Evolutionary conservation across 192 early-diverging fungal genomes (phyloP).

Genomic region (Helicostylum pulchrum): DNA sequence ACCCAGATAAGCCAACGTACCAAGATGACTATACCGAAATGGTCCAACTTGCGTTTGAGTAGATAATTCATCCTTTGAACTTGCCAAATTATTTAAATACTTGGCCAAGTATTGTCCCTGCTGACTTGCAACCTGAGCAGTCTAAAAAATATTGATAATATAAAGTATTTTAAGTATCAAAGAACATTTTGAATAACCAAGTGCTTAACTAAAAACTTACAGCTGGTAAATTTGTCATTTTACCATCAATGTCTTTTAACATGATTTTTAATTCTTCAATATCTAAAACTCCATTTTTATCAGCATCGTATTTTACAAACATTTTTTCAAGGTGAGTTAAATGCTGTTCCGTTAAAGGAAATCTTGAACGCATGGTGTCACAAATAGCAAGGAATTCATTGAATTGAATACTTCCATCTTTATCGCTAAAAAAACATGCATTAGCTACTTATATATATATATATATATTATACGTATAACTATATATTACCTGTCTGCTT

Average conservation of each 20-base stretch:
- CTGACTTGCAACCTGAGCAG: slow-evolving; percentile 56
- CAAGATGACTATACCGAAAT: slow-evolving; percentile 64
- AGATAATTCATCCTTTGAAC: slow-evolving; percentile 4
- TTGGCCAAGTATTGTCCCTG: slow-evolving; percentile 51
- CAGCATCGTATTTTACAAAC: slow-evolving; percentile 47
- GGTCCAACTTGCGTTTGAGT: slow-evolving; percentile 39
- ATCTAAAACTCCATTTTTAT: slow-evolving; percentile 50
- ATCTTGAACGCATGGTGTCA: slow-evolving; percentile 38
- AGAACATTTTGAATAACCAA: too few species aligned
- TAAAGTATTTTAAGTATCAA: not conserved
- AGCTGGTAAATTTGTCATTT: slow-evolving; percentile 49
- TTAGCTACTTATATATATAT: not conserved
- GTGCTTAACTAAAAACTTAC: slow-evolving; percentile 39
- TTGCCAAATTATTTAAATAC: slow-evolving; percentile 39
- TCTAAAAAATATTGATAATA: slow-evolving; percentile 34
- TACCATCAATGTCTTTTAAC: slow-evolving; percentile 52
- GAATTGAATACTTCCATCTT: slow-evolving; percentile 42
- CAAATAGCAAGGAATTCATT: slow-evolving; percentile 48
- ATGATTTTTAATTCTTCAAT: slow-evolving; percentile 47
- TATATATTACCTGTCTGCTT: slow-evolving; percentile 40
- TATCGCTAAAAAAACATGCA: slow-evolving; percentile 30
- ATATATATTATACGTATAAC: not conserved
- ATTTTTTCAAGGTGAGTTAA: slow-evolving; percentile 42
- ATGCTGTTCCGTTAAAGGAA: slow-evolving; percentile 54
- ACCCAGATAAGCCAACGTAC: slow-evolving; percentile 68